A percentile compares a stretch with the other conserved stretches of the same genome.
Evolutionary conservation across 768 basidiomycete genomes (phyloP).

Genomic region (Leccinum obscurum): DNA sequence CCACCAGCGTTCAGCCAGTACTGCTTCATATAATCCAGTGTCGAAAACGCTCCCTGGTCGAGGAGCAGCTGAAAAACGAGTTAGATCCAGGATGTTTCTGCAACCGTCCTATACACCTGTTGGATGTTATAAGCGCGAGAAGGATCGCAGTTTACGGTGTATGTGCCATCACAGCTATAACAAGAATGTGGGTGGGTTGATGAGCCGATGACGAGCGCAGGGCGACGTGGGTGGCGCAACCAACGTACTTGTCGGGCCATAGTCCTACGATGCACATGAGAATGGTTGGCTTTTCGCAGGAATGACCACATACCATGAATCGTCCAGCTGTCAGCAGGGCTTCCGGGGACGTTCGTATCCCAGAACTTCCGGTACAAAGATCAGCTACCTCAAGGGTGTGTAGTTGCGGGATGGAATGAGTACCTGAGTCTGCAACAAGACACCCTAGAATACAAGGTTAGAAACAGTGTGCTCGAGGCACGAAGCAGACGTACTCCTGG

Average conservation of each 20-base stretch:
- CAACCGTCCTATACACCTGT: slow-evolving; percentile 29
- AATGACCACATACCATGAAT: slow-evolving; percentile 55
- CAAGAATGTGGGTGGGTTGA: neutral
- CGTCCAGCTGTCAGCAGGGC: slow-evolving; percentile 70
- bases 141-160: slow-evolving; percentile 37
- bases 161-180: slow-evolving; percentile 56
- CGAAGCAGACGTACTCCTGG: slow-evolving; percentile 54
- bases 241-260: slow-evolving; percentile 62
- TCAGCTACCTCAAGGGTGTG: slow-evolving; percentile 1
- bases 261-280: slow-evolving; percentile 43
- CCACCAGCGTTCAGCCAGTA: slow-evolving; percentile 66
- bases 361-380: slow-evolving; percentile 52
- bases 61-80: slow-evolving; percentile 48
- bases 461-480: neutral
- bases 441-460: slow-evolving; percentile 42
- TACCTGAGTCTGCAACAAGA: slow-evolving; percentile 57
- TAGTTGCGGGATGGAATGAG: neutral
- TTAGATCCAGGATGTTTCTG: neutral
- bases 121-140: slow-evolving; percentile 47
- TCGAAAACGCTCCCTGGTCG: slow-evolving; percentile 54
- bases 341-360: slow-evolving; percentile 65
- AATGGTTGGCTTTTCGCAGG: neutral
- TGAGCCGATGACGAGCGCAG: neutral
- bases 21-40: slow-evolving; percentile 59
- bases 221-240: neutral